Conservation (phyloP, 305 asterid species). For the Solanum hybrid region DNA sequence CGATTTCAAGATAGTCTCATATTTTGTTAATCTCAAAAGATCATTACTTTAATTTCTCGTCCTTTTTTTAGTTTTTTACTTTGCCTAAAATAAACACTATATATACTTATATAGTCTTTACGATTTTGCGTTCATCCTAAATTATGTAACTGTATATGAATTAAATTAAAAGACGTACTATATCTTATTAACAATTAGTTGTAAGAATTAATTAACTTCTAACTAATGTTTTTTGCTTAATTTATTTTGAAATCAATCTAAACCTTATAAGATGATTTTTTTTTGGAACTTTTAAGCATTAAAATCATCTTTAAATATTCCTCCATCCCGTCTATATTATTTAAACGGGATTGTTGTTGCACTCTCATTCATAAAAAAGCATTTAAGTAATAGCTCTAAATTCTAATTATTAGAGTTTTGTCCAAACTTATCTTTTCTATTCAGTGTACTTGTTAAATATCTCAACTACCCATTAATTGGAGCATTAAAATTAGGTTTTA, state of each 20-base stretch:
- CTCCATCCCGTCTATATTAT: not conserved
- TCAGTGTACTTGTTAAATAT: not conserved
- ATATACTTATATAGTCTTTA: not conserved
- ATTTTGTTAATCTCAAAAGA: not conserved
- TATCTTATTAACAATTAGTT: not conserved
- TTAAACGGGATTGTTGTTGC: not conserved
- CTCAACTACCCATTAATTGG: not conserved
- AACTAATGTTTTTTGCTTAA: not conserved
- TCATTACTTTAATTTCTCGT: not conserved
- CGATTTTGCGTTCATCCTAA: not conserved
- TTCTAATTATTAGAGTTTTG: not conserved
- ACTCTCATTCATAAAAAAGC: not conserved
- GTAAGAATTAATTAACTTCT: not conserved
- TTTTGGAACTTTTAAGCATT: not conserved
- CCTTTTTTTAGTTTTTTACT: not conserved
- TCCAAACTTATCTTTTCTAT: not conserved
- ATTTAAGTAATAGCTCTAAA: not conserved
- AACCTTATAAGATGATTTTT: not conserved
- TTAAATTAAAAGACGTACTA: not conserved
- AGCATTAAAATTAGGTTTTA: not conserved
- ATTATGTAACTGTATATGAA: not conserved
- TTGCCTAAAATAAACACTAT: not conserved
- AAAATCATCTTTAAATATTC: not conserved
- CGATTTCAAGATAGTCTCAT: not conserved
- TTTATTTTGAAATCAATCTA: not conserved